These are phyloP conservation scores for Dothiorella sarmentorum DNA, from an alignment of 2,329 filamentous ascomycete species.

Conservation along the genomic window DNA sequence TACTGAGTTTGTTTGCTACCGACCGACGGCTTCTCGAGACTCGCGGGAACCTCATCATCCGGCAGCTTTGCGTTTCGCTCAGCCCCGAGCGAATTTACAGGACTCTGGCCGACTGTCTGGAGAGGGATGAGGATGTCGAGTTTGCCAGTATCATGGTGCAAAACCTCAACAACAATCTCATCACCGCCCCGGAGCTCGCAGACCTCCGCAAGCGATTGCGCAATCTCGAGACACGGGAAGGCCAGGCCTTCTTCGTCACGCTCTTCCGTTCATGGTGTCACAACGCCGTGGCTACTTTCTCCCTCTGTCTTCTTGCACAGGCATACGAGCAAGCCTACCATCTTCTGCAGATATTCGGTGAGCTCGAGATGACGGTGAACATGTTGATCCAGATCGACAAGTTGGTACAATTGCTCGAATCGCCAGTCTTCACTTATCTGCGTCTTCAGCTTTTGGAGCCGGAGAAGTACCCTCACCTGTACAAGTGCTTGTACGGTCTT, in stretches of 20 bases:
- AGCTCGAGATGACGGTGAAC: conserved; percentile 98
- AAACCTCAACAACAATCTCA: conserved; percentile 97
- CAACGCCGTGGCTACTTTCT: conserved; percentile 97
- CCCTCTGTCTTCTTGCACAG: conserved; percentile 88
- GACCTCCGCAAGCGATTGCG: conserved; percentile 86
- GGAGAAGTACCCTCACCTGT: conserved; percentile 89
- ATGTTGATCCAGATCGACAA: conserved; percentile 99
- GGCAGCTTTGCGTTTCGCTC: conserved; percentile 87
- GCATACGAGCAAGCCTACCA: conserved; percentile 98
- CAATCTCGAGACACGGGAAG: conserved; percentile 87
- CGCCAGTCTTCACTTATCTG: conserved; percentile 95
- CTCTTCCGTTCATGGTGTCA: conserved; percentile 98
- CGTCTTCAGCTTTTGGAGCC: conserved; percentile 92
- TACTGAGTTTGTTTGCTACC: conserved; percentile 92
- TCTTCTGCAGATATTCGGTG: conserved; percentile 90
- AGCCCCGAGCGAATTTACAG: conserved; percentile 95
- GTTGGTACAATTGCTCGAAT: conserved; percentile 92
- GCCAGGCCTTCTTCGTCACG: conserved; percentile 90
- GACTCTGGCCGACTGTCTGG: conserved; percentile 91
- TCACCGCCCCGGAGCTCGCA: conserved; percentile 89
- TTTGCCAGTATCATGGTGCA: conserved; percentile 99
- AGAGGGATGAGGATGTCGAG: conserved; percentile 96
- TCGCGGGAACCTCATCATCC: conserved; percentile 91
- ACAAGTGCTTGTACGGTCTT: conserved; percentile 95
- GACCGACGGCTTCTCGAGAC: conserved; percentile 88